These are phyloP conservation scores for Alternaria sp. DNA, from an alignment of 2,329 filamentous ascomycete species.

Conservation along the genomic window DNA sequence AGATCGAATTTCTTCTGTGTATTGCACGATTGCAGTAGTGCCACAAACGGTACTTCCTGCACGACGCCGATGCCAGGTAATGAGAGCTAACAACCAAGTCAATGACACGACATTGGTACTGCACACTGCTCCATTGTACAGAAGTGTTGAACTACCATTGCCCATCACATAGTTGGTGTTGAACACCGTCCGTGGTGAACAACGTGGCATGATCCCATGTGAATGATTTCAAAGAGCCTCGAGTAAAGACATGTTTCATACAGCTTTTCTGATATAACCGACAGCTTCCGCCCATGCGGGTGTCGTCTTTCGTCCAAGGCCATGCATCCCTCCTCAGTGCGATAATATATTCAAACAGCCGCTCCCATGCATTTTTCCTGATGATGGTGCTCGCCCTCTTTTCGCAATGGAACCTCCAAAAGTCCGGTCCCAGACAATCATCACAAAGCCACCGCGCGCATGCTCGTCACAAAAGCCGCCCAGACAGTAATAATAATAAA, in stretches of 20 bases:
- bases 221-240: background rate
- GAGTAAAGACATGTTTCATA: background rate
- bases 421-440: background rate
- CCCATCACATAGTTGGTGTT: background rate
- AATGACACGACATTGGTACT: background rate
- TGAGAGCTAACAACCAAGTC: background rate
- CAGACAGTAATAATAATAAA: background rate
- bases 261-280: background rate
- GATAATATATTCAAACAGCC: slow-evolving; percentile 14
- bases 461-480: background rate
- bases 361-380: slow-evolving; percentile 10
- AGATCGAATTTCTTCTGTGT: background rate
- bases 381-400: background rate
- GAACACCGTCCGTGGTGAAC: background rate
- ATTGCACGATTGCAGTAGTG: background rate
- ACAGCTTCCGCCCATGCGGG: background rate
- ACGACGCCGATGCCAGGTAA: background rate
- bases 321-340: background rate
- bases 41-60: background rate
- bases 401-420: background rate
- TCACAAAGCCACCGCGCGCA: background rate
- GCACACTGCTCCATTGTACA: background rate
- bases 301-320: background rate
- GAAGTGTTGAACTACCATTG: background rate
- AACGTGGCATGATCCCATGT: background rate